These are phyloP conservation scores for Penicillium lagena DNA, from an alignment of 495 filamentous ascomycete species.

Conservation along the genomic window DNA sequence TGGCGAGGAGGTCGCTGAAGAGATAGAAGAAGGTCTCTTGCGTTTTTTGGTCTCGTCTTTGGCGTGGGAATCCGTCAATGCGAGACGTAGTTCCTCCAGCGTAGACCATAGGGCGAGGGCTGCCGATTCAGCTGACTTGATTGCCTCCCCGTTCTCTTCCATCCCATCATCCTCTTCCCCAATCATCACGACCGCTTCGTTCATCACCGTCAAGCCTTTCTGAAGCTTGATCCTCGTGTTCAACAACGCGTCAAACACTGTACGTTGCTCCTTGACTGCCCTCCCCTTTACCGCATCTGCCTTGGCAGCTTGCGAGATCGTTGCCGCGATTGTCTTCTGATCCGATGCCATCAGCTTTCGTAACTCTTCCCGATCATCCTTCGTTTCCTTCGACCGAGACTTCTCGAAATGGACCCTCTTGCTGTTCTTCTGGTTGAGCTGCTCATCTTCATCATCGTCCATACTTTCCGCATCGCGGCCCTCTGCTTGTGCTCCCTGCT, in stretches of 20 bases:
- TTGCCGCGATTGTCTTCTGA: constrained; percentile 60
- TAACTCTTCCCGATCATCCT: constrained; percentile 48
- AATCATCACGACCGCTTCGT: constrained; percentile 48
- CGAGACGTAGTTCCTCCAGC: constrained; percentile 64
- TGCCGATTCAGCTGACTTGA: constrained; percentile 80
- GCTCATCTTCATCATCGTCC: too few relatives aligned
- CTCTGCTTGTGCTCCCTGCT: too few relatives aligned
- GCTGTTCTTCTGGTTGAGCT: constrained; percentile 23
- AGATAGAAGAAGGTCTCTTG: constrained; percentile 44
- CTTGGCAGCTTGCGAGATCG: constrained; percentile 66
- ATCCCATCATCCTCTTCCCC: constrained; percentile 26
- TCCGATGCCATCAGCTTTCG: constrained; percentile 65
- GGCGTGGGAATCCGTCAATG: constrained; percentile 45
- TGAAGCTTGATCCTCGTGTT: constrained; percentile 86
- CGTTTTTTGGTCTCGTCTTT: constrained; percentile 50
- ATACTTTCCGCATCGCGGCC: too few relatives aligned
- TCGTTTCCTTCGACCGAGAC: too few relatives aligned
- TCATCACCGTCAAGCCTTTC: constrained; percentile 76
- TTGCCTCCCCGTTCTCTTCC: constrained; percentile 27
- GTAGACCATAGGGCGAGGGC: constrained; percentile 83
- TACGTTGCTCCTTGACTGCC: constrained; percentile 77
- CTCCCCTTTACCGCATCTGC: constrained; percentile 77
- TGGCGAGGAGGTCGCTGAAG: constrained; percentile 40
- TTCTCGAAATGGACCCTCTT: constrained; percentile 25
- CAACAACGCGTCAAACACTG: constrained; percentile 78